Evolutionary conservation across 139 green algal species (phyloP), one percentile per base, ranked within the genome.

Genomic region (Deuterostichococcus epilithicus): DNA sequence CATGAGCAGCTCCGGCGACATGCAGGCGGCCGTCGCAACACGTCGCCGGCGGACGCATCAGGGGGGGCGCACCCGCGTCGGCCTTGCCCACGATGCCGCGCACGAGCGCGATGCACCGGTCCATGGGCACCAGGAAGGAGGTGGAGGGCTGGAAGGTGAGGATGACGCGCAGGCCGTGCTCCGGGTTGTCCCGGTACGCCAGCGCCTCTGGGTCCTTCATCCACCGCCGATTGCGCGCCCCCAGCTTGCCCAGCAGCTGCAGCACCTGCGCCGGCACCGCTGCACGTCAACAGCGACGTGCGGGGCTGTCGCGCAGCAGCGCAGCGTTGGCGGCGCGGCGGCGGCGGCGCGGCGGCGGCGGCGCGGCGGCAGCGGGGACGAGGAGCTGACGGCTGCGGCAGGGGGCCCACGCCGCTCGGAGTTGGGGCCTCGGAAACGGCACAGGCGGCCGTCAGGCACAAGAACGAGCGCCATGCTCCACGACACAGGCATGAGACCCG

Each of bases 211-310:
- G 88, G 0, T 93, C 88, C 67, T 82, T 76, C 47, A 98, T 83
- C 78, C 93, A 97, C 60, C 92, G 86, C 25, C 96, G 88, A 80
- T 94, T 96, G 44, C 95, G 87, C 13, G 95, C 96, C 32, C 96
- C 95, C 72, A 99, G 90, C 84, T 99, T 99, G 37, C 96, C 96
- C 32, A 99, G 89, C 75, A 99, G 84, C 76, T 92, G 87, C 68
- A 93, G 83, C 18, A 84, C 86, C 58, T 83, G 68, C 58, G 81
- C n/a, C 28, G 10, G 1, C 23, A n/a, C 28, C 0, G 3, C 6
- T 23, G 1, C 15, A 58, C 37, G 0, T 28, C 45, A 35, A 67
- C 37, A 71, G 34, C 36, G 1, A n/a, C 1, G 1, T 60, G 34
- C 1, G 18, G 13, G 10, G 5, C 13, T 5, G 18, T 63, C 28